Evolutionary conservation across 2,329 filamentous ascomycete species (phyloP).

Genomic region (Paraphaeosphaeria sporulosa): DNA sequence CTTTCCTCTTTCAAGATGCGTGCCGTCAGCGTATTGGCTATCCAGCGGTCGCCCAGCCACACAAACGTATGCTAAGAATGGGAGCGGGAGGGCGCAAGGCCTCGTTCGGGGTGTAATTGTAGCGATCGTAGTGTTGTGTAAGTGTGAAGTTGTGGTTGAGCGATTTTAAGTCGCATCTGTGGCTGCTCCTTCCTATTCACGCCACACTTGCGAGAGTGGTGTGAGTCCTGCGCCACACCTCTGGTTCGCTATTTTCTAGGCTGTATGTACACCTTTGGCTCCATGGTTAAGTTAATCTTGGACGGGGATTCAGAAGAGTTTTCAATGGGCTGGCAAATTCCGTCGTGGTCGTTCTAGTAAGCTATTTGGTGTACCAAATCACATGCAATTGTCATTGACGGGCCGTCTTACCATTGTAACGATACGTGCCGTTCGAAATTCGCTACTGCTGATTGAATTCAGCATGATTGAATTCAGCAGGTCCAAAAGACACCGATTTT

Average conservation of each 20-base stretch:
- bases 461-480: too few relatives aligned
- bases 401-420: too few relatives aligned
- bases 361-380: too few relatives aligned
- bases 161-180: not conserved
- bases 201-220: not conserved
- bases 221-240: not conserved
- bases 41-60: not conserved
- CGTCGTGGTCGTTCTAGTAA: too few relatives aligned
- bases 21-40: not conserved
- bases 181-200: not conserved
- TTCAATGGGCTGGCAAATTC: too few relatives aligned
- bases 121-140: not conserved
- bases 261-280: not conserved
- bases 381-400: too few relatives aligned
- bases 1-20: not conserved
- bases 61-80: not conserved
- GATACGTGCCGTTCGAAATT: too few relatives aligned
- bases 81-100: not conserved
- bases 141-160: not conserved
- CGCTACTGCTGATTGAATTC: too few relatives aligned
- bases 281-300: not conserved
- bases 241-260: not conserved
- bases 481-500: too few relatives aligned
- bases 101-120: not conserved
- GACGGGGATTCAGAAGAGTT: not conserved